Conservation (phyloP, 805 yeast species). For the Cyberlindnera maritima region DNA sequence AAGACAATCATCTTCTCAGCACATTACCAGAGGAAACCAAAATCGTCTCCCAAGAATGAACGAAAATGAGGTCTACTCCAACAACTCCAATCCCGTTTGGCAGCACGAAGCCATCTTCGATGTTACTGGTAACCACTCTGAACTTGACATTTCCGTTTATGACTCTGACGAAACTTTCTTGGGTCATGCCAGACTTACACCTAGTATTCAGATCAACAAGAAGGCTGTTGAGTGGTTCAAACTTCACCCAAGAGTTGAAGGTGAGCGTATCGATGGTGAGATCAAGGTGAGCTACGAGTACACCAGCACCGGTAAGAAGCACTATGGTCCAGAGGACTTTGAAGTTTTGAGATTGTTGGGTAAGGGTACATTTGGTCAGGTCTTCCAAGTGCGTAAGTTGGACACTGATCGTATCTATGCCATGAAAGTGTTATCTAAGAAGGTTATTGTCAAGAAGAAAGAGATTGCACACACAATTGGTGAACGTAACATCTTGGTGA, state of each 20-base stretch:
- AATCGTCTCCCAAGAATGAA: slow-evolving; percentile 10
- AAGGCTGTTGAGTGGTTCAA: slow-evolving; percentile 65
- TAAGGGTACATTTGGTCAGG: slow-evolving; percentile 97
- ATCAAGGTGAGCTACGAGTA: slow-evolving; percentile 75
- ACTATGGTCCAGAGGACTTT: slow-evolving; percentile 92
- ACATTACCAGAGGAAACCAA: slow-evolving; percentile 30
- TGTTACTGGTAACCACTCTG: slow-evolving; percentile 80
- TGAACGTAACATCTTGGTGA: slow-evolving; percentile 89
- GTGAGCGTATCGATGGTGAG: slow-evolving; percentile 76
- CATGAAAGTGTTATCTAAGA: slow-evolving; percentile 93
- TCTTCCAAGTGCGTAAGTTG: slow-evolving; percentile 88
- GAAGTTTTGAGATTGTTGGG: slow-evolving; percentile 89
- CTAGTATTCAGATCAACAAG: slow-evolving; percentile 40
- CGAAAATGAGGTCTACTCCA: slow-evolving; percentile 22
- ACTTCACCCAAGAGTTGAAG: slow-evolving; percentile 68
- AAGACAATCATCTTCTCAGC: slow-evolving; percentile 43
- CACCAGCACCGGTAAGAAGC: slow-evolving; percentile 64
- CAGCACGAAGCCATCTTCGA: slow-evolving; percentile 92
- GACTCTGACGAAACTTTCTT: slow-evolving; percentile 86
- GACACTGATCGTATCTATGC: slow-evolving; percentile 93
- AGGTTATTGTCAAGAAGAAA: slow-evolving; percentile 92
- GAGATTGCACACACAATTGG: slow-evolving; percentile 98
- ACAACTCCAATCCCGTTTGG: slow-evolving; percentile 73
- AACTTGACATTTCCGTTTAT: slow-evolving; percentile 86
- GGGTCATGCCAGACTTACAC: slow-evolving; percentile 78